These are phyloP conservation scores for Erythrobasidium yunnanense DNA, from an alignment of 768 basidiomycete species.

Conservation along the genomic window DNA sequence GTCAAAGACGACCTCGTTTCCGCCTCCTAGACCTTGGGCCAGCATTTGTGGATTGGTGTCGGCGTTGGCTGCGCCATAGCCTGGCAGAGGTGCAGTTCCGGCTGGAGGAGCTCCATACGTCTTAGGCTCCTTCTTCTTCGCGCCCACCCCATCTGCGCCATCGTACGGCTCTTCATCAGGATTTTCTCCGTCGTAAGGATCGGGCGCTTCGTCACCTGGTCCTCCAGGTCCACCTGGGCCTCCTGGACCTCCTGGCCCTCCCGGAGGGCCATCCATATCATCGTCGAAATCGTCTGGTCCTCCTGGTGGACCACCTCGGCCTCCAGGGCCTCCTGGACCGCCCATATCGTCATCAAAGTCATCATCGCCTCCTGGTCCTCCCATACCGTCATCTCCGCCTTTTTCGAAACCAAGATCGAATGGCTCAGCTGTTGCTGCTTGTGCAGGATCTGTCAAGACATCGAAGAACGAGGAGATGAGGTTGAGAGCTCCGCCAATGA, in stretches of 20 bases:
- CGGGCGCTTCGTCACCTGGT: neutral
- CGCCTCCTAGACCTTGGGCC: neutral
- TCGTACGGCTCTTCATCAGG: neutral
- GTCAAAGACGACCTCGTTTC: conserved; percentile 7
- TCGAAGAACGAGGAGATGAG: neutral
- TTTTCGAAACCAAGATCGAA: neutral
- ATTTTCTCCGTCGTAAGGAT: conserved; percentile 5
- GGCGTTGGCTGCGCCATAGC: neutral
- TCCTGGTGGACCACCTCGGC: neutral
- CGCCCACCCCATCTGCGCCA: conserved; percentile 8
- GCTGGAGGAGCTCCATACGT: conserved; percentile 6
- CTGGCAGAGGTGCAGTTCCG: neutral
- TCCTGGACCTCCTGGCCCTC: neutral
- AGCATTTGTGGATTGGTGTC: conserved; percentile 1
- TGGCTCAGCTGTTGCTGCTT: too few species aligned
- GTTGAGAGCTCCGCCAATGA: neutral
- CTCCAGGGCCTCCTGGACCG: neutral
- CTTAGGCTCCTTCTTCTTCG: neutral
- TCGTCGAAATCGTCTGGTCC: neutral
- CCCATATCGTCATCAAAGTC: neutral
- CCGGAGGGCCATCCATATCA: neutral
- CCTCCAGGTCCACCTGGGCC: neutral
- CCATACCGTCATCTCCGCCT: neutral
- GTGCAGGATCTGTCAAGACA: neutral
- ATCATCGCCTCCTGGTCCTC: neutral